Conservation (phyloP, 2,329 filamentous ascomycete genomes). For the Plectosphaerella plurivora region DNA sequence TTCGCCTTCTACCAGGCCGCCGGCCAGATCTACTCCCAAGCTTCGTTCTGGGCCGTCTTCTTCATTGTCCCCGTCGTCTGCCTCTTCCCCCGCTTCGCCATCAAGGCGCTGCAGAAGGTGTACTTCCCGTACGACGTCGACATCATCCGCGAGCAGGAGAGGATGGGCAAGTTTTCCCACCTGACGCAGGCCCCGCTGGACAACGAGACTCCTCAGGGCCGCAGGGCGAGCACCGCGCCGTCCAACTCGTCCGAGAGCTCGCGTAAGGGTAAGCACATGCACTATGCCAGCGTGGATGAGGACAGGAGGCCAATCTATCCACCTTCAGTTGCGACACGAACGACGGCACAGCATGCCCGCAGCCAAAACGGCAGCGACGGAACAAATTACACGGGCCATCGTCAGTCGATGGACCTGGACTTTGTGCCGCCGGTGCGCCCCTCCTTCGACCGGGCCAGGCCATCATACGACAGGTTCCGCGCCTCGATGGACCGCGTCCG, state of each 20-base stretch:
- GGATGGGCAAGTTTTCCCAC: conserved; percentile 75
- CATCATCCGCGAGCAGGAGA: conserved; percentile 90
- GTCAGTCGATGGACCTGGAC: conserved; percentile 52
- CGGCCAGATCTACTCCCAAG: conserved; percentile 70
- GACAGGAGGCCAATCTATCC: conserved; percentile 91
- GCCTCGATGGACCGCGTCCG: conserved; percentile 83
- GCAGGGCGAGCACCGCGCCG: conserved; percentile 18
- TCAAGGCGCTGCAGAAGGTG: conserved; percentile 89
- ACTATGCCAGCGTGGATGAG: conserved; percentile 69
- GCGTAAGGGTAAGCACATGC: conserved; percentile 51
- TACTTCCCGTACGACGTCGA: conserved; percentile 92
- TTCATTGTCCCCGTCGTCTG: conserved; percentile 76
- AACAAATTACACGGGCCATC: conserved; percentile 76
- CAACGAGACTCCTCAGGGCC: conserved; percentile 22
- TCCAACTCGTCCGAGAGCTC: conserved; percentile 57
- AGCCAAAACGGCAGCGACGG: conserved; percentile 93
- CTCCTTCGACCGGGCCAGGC: conserved; percentile 65
- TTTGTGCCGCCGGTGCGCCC: conserved; percentile 32
- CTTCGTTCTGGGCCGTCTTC: conserved; percentile 84
- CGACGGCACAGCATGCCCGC: conserved; percentile 67
- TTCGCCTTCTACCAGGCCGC: conserved; percentile 69
- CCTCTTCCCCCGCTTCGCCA: conserved; percentile 79
- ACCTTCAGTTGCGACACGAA: conserved; percentile 76
- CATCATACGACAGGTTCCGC: conserved; percentile 84
- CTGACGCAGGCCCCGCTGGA: conserved; percentile 41